phyloP scores from a whole-genome alignment of 768 basidiomycete species.

The Podaxis carcinomalis region DNA sequence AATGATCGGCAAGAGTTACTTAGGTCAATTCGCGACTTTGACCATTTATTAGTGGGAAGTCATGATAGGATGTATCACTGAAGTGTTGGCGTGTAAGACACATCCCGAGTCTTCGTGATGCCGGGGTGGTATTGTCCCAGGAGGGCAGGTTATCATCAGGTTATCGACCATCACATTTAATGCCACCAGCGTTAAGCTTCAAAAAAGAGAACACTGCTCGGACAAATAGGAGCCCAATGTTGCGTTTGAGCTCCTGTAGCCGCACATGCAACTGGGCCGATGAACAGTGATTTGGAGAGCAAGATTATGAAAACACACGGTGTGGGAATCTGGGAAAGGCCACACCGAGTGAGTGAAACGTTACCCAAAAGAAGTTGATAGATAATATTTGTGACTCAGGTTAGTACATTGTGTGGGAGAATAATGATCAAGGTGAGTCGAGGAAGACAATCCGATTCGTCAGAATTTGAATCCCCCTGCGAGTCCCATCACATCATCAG shows the following conservation, averaged over 20 bases:
- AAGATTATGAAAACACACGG: neutral
- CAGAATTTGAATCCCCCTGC: constrained; percentile 63
- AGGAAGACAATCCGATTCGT: neutral
- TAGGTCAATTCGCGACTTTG: neutral
- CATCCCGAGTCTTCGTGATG: neutral
- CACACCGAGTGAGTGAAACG: neutral
- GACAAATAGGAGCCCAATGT: too few species aligned
- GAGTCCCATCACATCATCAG: constrained; percentile 56
- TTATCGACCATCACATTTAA: neutral
- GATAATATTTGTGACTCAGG: neutral
- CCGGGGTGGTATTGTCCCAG: neutral
- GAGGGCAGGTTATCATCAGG: neutral
- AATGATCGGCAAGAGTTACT: neutral
- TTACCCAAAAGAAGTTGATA: neutral
- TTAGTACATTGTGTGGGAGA: neutral
- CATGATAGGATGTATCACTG: constrained; percentile 4
- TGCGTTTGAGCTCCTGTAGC: neutral
- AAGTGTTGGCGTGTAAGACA: neutral
- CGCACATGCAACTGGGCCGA: neutral
- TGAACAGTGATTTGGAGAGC: neutral
- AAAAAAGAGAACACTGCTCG: too few species aligned
- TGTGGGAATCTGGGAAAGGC: too few species aligned
- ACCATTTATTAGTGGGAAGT: neutral
- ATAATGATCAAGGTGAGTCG: neutral
- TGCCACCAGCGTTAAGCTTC: too few species aligned